These are phyloP conservation scores for Spathaspora hagerdaliae DNA, from an alignment of 805 yeast genomes.

Conservation along the genomic window DNA sequence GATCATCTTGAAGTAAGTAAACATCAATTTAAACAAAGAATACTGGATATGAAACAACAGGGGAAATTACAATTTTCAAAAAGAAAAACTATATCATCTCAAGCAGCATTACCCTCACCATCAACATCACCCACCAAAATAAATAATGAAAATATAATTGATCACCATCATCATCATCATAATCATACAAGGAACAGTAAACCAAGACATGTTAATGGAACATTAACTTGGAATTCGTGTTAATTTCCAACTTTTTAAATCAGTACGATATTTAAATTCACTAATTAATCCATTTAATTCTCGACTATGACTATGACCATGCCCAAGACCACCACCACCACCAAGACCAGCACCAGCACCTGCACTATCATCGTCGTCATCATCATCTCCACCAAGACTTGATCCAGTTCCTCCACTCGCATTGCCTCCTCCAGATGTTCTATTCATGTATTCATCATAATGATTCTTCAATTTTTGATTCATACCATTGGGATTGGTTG, in stretches of 20 bases:
- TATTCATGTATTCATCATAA: background rate
- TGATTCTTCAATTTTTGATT: slow-evolving; percentile 2
- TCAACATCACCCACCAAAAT: background rate
- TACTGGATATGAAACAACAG: slow-evolving; percentile 4
- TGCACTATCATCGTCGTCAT: slow-evolving; percentile 9
- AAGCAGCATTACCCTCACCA: background rate
- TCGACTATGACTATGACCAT: slow-evolving; percentile 17
- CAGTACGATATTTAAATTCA: slow-evolving; percentile 32
- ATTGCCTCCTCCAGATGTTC: slow-evolving; percentile 8
- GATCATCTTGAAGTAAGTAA: slow-evolving; percentile 6
- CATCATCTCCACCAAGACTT: slow-evolving; percentile 6
- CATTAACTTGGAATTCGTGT: background rate
- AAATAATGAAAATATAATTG: background rate
- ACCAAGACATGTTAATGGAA: background rate
- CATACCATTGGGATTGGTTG: slow-evolving; percentile 46
- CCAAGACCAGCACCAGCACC: background rate
- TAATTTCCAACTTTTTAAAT: slow-evolving; percentile 31
- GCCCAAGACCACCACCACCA: slow-evolving; percentile 13
- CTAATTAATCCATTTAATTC: slow-evolving; percentile 36
- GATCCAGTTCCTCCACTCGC: slow-evolving; percentile 18
- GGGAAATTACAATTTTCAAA: background rate
- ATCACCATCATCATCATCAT: background rate
- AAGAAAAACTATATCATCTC: background rate
- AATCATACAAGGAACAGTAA: background rate
- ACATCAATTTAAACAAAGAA: slow-evolving; percentile 5